Evolutionary conservation across 116 monocot species (phyloP), one percentile per base, ranked within the genome.

Genomic region (Trichopus zeylanicus): DNA sequence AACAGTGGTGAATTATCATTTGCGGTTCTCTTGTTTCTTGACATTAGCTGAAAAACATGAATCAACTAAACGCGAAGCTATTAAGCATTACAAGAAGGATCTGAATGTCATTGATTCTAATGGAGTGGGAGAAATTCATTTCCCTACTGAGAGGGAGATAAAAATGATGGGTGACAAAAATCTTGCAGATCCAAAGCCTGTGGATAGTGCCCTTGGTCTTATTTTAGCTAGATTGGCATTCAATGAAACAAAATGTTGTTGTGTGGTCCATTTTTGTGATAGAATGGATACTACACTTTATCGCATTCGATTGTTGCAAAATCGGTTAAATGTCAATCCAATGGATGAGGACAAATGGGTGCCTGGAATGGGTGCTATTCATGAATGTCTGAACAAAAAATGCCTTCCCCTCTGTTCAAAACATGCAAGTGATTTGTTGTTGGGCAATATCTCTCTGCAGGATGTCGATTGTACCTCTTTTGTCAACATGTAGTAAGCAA

Each of bases 1-100:
- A 61, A 91, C 73, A 22, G 60, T 95, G 26, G 87, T 97, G 19
- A 76, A 30, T 51, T 97, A 97, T 53, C 97, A 97, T 59, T 65
- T 97, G 79, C 71, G 97, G 51, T 97, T 91, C 48, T 97, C 97
- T 29, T 97, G 97, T 65, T 64, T 97, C 58, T 66, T 97, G 51
- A 97, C 97, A 26, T 68, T 95, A 51, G 95, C 95, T 7, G 91
- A 87, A 57, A 97, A 97, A 62, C 97, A 97, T 51, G 87, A 97
- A 34, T 74, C 75, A 29, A 87, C 84, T 28, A 97, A 97, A 53
- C 64, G 61, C 9, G 72, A 97, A 64, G 67, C 81, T n/a, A 97
- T 97, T 69, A 70, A 62, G 29, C 91, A 91, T 74, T 97, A 77
- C 56, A 74, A 84, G n/a, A 97, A 89, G 72, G 87, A 97, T 72